These are phyloP conservation scores for Picea abies DNA, from an alignment of 83 land plant species.

Conservation along the genomic window DNA sequence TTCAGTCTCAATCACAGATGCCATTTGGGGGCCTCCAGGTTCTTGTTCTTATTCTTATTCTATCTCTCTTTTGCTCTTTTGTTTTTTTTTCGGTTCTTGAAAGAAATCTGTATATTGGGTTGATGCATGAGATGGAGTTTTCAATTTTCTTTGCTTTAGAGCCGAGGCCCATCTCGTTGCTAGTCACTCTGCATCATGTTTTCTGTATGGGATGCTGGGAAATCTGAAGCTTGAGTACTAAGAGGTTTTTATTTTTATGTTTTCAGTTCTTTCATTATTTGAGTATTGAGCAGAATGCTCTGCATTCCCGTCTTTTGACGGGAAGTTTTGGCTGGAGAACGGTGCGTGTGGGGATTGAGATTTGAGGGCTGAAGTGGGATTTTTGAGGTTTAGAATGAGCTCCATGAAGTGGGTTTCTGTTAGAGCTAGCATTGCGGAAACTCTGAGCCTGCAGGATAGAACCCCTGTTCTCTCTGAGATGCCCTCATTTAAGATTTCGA, in stretches of 20 bases:
- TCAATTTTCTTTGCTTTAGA: background rate
- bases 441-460: background rate
- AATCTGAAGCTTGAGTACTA: background rate
- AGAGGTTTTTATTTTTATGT: background rate
- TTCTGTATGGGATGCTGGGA: no score
- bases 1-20: constrained; percentile 14
- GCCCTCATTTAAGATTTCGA: constrained; percentile 8
- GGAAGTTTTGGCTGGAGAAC: background rate
- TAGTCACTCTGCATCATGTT: background rate
- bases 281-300: no score
- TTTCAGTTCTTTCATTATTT: background rate
- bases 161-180: background rate
- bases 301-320: constrained; percentile 4
- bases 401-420: constrained; percentile 17
- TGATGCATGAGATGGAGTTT: background rate
- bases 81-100: constrained; percentile 1
- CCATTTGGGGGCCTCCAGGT: constrained; percentile 4
- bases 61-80: background rate
- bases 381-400: constrained; percentile 15
- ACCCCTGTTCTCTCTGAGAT: constrained; percentile 1
- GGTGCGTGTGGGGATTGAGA: background rate
- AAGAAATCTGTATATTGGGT: background rate
- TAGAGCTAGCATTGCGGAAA: constrained; percentile 18
- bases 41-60: constrained; percentile 13
- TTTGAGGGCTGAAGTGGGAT: background rate